A percentile compares a stretch with the other conserved stretches of the same genome.
These are phyloP conservation scores for Colletotrichum echinochloae DNA, from an alignment of 2,329 filamentous ascomycete species.

Conservation along the genomic window DNA sequence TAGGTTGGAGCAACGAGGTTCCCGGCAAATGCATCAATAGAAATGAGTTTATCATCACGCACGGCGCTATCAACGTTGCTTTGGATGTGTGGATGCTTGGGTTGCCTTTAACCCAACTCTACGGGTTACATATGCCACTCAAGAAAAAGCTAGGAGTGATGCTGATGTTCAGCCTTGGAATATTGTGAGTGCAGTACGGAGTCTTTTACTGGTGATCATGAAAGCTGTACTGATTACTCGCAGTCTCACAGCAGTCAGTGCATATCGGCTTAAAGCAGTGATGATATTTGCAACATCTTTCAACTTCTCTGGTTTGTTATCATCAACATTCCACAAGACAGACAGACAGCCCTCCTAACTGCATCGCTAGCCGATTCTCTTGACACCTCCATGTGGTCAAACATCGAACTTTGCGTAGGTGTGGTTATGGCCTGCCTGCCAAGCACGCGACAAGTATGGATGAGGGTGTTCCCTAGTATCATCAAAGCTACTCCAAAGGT, in stretches of 20 bases:
- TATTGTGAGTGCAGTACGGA: conserved; percentile 18
- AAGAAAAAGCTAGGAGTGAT: conserved; percentile 52
- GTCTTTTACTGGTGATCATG: neutral
- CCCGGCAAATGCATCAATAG: conserved; percentile 52
- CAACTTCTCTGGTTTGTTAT: neutral
- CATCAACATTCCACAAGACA: neutral
- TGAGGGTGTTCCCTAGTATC: neutral
- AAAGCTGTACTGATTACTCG: neutral
- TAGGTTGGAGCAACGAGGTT: conserved; percentile 45
- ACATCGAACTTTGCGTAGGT: conserved; percentile 4
- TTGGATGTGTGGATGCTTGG: conserved; percentile 57
- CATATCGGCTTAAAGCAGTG: neutral
- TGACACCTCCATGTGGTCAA: neutral
- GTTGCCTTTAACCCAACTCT: conserved; percentile 53
- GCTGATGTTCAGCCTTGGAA: conserved; percentile 53
- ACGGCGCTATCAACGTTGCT: conserved; percentile 56
- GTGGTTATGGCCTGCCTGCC: conserved; percentile 18
- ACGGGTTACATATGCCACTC: conserved; percentile 47
- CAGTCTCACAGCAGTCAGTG: conserved; percentile 22
- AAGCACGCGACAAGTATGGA: conserved; percentile 3
- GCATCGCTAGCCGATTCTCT: neutral
- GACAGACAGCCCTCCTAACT: neutral
- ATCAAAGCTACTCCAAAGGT: neutral
- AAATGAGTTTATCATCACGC: conserved; percentile 53
- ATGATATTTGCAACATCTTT: neutral